Percentiles rank a stretch among this genome's conserved stretches.
phyloP scores from a whole-genome alignment of 768 basidiomycete species.

The Mrakia frigida region DNA sequence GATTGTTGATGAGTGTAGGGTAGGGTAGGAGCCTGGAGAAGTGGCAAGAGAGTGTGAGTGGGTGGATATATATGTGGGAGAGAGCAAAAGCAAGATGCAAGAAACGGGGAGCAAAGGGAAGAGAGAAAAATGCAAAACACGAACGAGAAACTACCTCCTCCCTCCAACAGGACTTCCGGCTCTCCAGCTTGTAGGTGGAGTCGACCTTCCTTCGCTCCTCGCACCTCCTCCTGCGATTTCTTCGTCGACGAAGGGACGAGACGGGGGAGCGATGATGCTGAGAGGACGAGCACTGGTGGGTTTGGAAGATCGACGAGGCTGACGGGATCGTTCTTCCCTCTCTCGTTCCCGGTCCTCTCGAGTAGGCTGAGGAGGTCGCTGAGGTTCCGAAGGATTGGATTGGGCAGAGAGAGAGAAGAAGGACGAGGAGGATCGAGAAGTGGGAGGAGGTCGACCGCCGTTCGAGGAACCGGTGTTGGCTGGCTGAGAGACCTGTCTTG shows the following conservation, averaged over 20 bases:
- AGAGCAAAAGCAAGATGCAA: not conserved
- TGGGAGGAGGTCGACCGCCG: not conserved
- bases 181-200: not conserved
- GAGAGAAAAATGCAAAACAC: not conserved
- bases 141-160: not conserved
- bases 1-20: not conserved
- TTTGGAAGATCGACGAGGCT: not conserved
- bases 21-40: too few relatives aligned
- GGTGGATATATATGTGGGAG: not conserved
- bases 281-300: not conserved
- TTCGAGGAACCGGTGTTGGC: too few relatives aligned
- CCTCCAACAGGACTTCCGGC: not conserved
- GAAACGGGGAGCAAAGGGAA: too few relatives aligned
- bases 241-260: not conserved
- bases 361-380: not conserved
- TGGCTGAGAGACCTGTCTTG: slow-evolving; percentile 11
- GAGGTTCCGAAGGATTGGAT: not conserved
- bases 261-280: not conserved
- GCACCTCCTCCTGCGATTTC: not conserved
- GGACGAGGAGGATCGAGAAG: not conserved
- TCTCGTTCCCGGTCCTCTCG: too few relatives aligned
- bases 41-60: not conserved
- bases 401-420: not conserved
- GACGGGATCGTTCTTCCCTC: not conserved
- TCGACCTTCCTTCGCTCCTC: not conserved